Percentiles rank a stretch among this genome's conserved stretches.
Conservation (phyloP, 148 eudicot species). For the Chenopodium suecicum region DNA sequence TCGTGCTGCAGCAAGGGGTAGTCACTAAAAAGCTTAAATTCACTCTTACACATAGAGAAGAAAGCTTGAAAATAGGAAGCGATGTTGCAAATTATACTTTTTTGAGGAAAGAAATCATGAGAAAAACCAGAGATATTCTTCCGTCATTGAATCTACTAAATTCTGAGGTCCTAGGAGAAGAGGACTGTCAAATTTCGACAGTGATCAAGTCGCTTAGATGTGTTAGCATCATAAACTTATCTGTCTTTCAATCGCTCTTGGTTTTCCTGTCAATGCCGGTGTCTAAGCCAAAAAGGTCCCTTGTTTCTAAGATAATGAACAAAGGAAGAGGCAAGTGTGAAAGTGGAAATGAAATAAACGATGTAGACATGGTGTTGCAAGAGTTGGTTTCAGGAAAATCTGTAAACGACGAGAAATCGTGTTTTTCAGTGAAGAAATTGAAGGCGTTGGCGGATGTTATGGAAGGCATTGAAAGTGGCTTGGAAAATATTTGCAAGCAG, state of each 20-base stretch:
- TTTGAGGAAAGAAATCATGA: constrained; percentile 38
- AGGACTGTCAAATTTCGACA: constrained; percentile 16
- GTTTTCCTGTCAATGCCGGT: constrained; percentile 32
- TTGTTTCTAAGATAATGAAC: constrained; percentile 34
- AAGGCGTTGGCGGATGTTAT: constrained; percentile 27
- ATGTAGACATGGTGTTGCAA: constrained; percentile 24
- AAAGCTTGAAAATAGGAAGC: constrained; percentile 8
- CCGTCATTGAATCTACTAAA: constrained; percentile 25
- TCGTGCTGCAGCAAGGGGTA: constrained; percentile 21
- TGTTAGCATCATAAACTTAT: constrained; percentile 32
- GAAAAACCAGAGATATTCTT: constrained; percentile 23
- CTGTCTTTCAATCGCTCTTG: constrained; percentile 30
- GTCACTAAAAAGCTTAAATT: constrained; percentile 24
- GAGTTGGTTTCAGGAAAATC: constrained; percentile 2
- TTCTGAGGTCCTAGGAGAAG: constrained; percentile 11
- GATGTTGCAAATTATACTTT: constrained; percentile 20
- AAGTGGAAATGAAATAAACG: constrained; percentile 21
- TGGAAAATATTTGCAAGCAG: constrained; percentile 26
- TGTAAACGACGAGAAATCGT: constrained; percentile 1
- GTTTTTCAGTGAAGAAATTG: constrained; percentile 9
- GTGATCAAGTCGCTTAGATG: constrained; percentile 39
- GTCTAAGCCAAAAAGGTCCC: constrained; percentile 27
- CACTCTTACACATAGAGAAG: constrained; percentile 21
- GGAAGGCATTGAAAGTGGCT: constrained; percentile 31
- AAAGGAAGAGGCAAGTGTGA: constrained; percentile 3